Evolutionary conservation across 805 yeast genomes (phyloP).

Genomic region (Ogataea minuta): DNA sequence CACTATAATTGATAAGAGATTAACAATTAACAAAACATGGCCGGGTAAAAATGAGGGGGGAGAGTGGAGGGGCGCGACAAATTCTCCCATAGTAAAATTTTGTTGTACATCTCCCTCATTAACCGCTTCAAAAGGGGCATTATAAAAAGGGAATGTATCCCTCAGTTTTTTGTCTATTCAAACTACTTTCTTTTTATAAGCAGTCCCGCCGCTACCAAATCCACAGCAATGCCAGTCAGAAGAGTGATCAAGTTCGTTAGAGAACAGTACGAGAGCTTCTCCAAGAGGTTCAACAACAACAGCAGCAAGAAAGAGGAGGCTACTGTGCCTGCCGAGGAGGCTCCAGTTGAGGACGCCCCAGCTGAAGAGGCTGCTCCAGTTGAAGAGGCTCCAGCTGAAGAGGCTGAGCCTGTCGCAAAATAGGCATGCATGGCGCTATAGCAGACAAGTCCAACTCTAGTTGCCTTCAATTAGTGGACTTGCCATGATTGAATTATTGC

Average conservation of each 20-base stretch:
- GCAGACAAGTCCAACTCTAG: slow-evolving; percentile 12
- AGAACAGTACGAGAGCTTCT: slow-evolving; percentile 31
- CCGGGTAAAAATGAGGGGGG: slow-evolving; percentile 7
- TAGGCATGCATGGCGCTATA: slow-evolving; percentile 6
- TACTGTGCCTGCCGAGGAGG: slow-evolving; percentile 17
- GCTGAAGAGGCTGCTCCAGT: slow-evolving; percentile 17
- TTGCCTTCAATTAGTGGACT: slow-evolving; percentile 18
- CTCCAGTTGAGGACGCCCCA: slow-evolving; percentile 13
- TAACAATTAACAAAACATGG: neutral
- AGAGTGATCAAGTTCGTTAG: slow-evolving; percentile 32
- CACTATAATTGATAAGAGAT: neutral
- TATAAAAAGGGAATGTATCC: slow-evolving; percentile 11
- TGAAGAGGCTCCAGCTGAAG: slow-evolving; percentile 22
- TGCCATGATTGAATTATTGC: slow-evolving; percentile 7
- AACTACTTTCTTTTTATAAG: slow-evolving; percentile 10
- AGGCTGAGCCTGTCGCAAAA: slow-evolving; percentile 18
- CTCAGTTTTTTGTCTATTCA: slow-evolving; percentile 8
- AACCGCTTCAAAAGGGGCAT: slow-evolving; percentile 13
- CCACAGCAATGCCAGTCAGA: slow-evolving; percentile 35
- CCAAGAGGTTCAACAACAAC: slow-evolving; percentile 29
- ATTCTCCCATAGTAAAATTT: slow-evolving; percentile 11
- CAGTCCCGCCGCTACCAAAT: slow-evolving; percentile 13
- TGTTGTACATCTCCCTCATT: slow-evolving; percentile 19
- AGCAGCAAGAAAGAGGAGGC: slow-evolving; percentile 15
- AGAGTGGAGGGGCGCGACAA: slow-evolving; percentile 13